Evolutionary conservation across 805 yeast species (phyloP).

Genomic region (fission yeast (Schizosaccharomyces pombe)): DNA sequence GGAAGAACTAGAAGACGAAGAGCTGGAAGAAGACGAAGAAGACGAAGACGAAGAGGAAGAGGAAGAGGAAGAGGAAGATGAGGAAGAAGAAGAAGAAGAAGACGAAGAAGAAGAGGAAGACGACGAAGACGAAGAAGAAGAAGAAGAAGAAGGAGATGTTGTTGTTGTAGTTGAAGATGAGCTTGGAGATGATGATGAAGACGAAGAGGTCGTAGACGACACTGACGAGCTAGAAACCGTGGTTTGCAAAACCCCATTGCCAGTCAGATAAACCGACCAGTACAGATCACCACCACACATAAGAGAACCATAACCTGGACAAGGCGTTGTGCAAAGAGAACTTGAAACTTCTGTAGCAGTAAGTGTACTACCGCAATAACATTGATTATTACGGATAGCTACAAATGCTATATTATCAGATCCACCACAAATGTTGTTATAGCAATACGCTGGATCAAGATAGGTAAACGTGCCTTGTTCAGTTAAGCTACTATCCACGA

Average conservation of each 20-base stretch:
- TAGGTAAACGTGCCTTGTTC: background rate
- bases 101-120: background rate
- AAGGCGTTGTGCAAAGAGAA: background rate
- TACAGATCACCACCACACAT: background rate
- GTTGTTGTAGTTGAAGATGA: background rate
- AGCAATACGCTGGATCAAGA: background rate
- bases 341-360: background rate
- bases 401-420: background rate
- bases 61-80: background rate
- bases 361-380: background rate
- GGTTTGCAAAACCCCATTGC: background rate
- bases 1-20: background rate
- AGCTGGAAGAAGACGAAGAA: background rate
- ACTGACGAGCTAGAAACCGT: background rate
- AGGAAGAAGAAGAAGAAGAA: background rate
- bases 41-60: background rate
- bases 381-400: background rate
- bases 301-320: background rate
- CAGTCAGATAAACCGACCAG: constrained; percentile 1
- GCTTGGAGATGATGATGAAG: background rate
- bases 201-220: background rate
- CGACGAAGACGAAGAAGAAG: background rate
- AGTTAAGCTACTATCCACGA: background rate
- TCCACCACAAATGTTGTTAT: background rate
- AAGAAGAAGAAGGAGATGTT: background rate